These are phyloP conservation scores for Cronartium quercuum DNA, from an alignment of 1,284 basidiomycete genomes.

Conservation along the genomic window DNA sequence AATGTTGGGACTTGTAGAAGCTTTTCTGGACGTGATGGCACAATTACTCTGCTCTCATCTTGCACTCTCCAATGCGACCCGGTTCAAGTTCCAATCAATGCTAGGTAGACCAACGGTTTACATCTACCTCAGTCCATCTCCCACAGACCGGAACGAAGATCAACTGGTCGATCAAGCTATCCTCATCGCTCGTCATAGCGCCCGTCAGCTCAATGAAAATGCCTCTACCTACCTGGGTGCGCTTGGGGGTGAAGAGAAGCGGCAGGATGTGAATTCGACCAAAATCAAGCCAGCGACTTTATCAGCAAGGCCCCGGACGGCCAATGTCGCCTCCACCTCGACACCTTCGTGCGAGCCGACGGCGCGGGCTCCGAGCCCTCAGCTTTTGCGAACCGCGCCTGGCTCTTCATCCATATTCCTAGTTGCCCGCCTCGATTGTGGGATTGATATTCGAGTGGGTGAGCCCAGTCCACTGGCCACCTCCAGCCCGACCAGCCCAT, in stretches of 20 bases:
- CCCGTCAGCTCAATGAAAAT: background rate
- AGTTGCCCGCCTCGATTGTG: background rate
- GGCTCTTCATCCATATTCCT: background rate
- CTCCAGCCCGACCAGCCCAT: background rate
- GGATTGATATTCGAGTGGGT: background rate
- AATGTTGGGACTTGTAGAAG: background rate
- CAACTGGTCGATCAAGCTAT: background rate
- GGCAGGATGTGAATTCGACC: background rate
- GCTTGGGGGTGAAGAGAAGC: background rate
- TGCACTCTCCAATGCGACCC: background rate
- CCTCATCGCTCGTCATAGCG: background rate
- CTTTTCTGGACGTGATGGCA: background rate
- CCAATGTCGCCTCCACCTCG: background rate
- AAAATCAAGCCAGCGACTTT: background rate
- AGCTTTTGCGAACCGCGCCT: background rate
- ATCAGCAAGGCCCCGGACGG: background rate
- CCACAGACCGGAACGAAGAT: background rate
- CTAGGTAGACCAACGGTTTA: background rate
- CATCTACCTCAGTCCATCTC: background rate
- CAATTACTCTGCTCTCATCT: background rate
- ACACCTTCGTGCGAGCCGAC: background rate
- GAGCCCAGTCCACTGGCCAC: background rate
- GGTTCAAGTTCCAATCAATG: background rate
- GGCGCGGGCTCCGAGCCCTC: background rate
- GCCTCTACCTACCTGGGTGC: background rate